phyloP scores from a whole-genome alignment of 495 filamentous ascomycete species.

The Bacidia rubella region DNA sequence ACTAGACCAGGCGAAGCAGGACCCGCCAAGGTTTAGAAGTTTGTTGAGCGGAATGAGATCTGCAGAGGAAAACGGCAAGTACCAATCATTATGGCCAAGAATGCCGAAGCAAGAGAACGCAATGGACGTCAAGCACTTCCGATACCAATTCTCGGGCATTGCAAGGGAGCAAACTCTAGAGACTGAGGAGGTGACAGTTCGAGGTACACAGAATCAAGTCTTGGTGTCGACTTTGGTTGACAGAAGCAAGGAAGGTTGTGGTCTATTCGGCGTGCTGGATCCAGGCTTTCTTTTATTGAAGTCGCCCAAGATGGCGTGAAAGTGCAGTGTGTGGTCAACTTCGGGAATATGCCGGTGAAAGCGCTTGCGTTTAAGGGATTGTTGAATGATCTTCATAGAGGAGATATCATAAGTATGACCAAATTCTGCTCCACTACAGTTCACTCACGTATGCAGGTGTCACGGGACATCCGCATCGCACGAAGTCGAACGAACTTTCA shows the following conservation, averaged over 20 bases:
- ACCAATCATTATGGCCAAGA: conserved; percentile 33
- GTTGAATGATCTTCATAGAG: conserved; percentile 45
- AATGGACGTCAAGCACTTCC: conserved; percentile 16
- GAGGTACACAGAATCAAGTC: conserved; percentile 11
- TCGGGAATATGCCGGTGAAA: conserved; percentile 30
- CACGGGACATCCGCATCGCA: conserved; percentile 58
- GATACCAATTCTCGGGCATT: conserved; percentile 19
- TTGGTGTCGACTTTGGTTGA: conserved; percentile 7
- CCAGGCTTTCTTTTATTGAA: conserved; percentile 75
- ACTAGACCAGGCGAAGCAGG: no score
- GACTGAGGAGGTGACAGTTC: conserved; percentile 30
- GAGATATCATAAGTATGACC: conserved; percentile 65
- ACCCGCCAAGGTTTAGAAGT: no score
- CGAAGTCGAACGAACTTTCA: conserved; percentile 62
- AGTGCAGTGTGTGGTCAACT: conserved; percentile 62
- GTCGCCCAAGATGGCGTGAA: conserved; percentile 54
- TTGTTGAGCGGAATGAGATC: no score
- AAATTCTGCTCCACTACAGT: conserved; percentile 1
- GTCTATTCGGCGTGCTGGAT: conserved; percentile 43
- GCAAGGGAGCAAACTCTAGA: conserved; percentile 7
- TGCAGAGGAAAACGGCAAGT: not conserved
- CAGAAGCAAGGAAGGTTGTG: conserved; percentile 46
- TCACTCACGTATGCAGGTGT: conserved; percentile 38
- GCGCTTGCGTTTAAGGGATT: conserved; percentile 43
- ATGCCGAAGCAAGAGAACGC: conserved; percentile 15